Evolutionary conservation across 208 protist genomes (phyloP).

Genomic region (Acanthamoeba lenticulata): DNA sequence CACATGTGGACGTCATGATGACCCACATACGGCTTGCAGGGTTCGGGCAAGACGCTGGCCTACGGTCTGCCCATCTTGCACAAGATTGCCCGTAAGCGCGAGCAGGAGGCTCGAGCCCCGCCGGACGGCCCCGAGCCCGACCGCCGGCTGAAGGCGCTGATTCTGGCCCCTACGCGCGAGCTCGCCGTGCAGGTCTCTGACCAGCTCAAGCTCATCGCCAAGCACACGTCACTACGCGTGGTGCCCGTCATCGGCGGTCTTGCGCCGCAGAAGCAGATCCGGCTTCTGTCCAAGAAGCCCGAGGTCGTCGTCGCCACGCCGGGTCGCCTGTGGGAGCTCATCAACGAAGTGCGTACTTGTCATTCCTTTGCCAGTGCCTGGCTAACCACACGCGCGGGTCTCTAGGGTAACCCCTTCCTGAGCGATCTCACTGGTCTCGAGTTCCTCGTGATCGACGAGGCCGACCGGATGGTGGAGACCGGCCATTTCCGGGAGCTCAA

Average conservation of each 20-base stretch:
- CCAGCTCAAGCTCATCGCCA: slow-evolving; percentile 77
- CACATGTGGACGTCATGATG: neutral
- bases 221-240: slow-evolving; percentile 67
- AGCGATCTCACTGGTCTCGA: slow-evolving; percentile 75
- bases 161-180: slow-evolving; percentile 86
- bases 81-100: slow-evolving; percentile 84
- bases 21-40: slow-evolving; percentile 64
- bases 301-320: slow-evolving; percentile 89
- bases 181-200: slow-evolving; percentile 87
- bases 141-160: neutral
- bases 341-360: slow-evolving; percentile 60
- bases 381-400: neutral
- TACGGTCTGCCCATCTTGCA: slow-evolving; percentile 86
- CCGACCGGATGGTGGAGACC: slow-evolving; percentile 89
- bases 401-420: slow-evolving; percentile 66
- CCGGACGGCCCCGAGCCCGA: neutral
- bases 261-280: slow-evolving; percentile 84
- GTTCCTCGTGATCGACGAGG: slow-evolving; percentile 91
- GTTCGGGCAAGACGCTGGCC: slow-evolving; percentile 86
- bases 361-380: neutral
- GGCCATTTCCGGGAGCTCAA: slow-evolving; percentile 86
- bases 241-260: slow-evolving; percentile 86
- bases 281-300: slow-evolving; percentile 81
- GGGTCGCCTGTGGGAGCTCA: slow-evolving; percentile 88
- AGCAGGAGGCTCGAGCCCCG: neutral